Evolutionary conservation across 1,284 basidiomycete species (phyloP), one percentile per base, ranked within the genome.

Genomic region (Porogramme epimiltina): DNA sequence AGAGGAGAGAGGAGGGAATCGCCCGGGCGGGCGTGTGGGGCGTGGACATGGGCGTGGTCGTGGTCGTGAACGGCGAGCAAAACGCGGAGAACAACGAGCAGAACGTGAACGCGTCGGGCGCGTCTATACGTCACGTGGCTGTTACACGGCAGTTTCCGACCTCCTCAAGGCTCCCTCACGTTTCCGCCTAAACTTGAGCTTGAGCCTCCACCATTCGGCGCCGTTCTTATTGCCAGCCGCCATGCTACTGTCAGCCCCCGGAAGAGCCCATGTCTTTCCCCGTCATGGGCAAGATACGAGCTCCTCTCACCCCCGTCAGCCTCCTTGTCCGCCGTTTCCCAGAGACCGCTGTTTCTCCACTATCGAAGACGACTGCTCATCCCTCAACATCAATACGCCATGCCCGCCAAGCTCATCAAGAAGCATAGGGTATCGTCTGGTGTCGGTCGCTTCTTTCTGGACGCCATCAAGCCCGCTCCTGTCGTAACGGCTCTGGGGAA

Each of bases 1-100:
- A 69, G 0, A 74, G 66, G 16, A 84, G 68, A 4, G 70, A 61
- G 4, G 70, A 68, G 16, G 64, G 61, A 22, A 66, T 63, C 10
- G 68, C 67, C 42, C 67, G 67, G 6, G 66, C 55, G 13, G 67
- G 62, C n/a, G 63, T 66, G 43, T 25, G 45, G 44, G 57, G 45
- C 3, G 47, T 47, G n/a, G 51, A 45, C 57, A 59, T 59, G 28
- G n/a, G n/a, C n/a, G n/a, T n/a, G n/a, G n/a, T n/a, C n/a, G n/a
- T n/a, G 28, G 49, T 55, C 20, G 51, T 52, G 52, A 49, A 49
- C 41, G 46, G 48, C 22, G 54, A 52, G 52, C 25, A 49, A 43
- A 41, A 51, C 47, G 42, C 46, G 42, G 44, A 42, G 49, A 45
- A 40, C 51, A 43, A 42, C 44, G 46, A 41, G 41, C 42, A 40